Base-by-base conservation (phyloP, 169 alveolate species). In the Plasmodium vivax region DNA sequence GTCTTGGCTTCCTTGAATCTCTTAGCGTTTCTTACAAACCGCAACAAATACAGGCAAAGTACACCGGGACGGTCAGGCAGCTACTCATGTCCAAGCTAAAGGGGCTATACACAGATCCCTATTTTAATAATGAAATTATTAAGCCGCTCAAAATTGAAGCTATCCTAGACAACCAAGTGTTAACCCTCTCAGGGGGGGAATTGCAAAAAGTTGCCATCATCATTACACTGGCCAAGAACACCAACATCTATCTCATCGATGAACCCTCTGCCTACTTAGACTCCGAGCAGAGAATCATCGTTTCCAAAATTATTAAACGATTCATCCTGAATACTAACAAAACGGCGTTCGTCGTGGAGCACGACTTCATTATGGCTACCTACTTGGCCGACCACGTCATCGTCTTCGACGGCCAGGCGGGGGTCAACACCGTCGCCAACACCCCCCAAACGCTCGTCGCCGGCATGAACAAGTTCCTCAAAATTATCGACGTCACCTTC, bases 191-290 rank as follows among this genome's bases (percentile, higher is more conserved):
- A n/a, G 99, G 99, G 79, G 99, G 99, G 47, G 99, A 99, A 97
- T 97, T 99, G 77, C 99, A 99, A 96, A 97, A 99, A 93, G 99
- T 99, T 10, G 99, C 99, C 7, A 96, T 99, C 43, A 98, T 98
- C 34, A 95, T 99, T 51, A 99, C 99, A 7, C 96, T 99, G 85
- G 99, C 99, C 1, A 99, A 98, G 94, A 99, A 99, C 47, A 99
- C 99, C 1, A 99, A 99, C 92, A 98, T 99, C 27, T 99, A 99
- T 96, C 97, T 99, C 51, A 98, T 99, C 80, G 99, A 99, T 95
- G 99, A 99, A 96, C 99, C 99, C 34, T 98, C 99, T 2, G 99
- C 99, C 30, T 99, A 99, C 95, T 96, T 99, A 71, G 99, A 99
- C 91, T 99, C 99, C 1, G 99, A 99, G 88, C 99, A 99, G 93